Base-by-base conservation (phyloP, 805 yeast species). In the Isabelozyma heimii region DNA sequence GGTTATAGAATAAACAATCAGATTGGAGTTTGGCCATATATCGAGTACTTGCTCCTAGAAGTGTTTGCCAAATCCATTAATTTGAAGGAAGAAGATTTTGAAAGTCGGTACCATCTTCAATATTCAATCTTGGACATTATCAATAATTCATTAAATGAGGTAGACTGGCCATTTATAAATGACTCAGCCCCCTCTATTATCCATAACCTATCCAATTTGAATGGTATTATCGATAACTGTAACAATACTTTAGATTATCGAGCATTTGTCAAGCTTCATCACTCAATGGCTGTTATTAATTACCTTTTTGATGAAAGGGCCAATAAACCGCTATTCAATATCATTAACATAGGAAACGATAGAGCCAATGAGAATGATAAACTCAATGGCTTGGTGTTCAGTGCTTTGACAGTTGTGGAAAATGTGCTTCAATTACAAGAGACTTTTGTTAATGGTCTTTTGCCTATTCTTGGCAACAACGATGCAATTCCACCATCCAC, bases 21-120 rank as follows among this genome's bases (percentile, higher is more conserved):
- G 30, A 63, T 74, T 14, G 96, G 97, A 2, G 66, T 90, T 5
- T 82, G 91, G 81, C 90, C 94, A 2, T 92, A 91, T 57, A 63
- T 88, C 47, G 92, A 89, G 46, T 90, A 81, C 56, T 62, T 91
- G 12, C 59, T 87, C n/a, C 68, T 77, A 10, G 87, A 86, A 40
- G 81, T 91, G 0, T 81, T 91, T 54, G 79, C 77, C 6, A 78
- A 81, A 24, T 70, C 88, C 2, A 46, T 68, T 2, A 65, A 73
- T 8, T 62, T 80, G 4, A 30, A 68, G 49, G 2, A 58, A 50
- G 51, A 47, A 0, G 77, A 77, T 4, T 3, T 5, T 6, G 44
- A 42, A 14, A 40, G 42, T 13, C 72, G 67, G 44, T 50, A 65
- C 8, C 62, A 73, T 1, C 56, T 91, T 9, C 91, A 88, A 57